phyloP scores from a whole-genome alignment of 768 basidiomycete genomes.

The Lenzites betulinus region DNA sequence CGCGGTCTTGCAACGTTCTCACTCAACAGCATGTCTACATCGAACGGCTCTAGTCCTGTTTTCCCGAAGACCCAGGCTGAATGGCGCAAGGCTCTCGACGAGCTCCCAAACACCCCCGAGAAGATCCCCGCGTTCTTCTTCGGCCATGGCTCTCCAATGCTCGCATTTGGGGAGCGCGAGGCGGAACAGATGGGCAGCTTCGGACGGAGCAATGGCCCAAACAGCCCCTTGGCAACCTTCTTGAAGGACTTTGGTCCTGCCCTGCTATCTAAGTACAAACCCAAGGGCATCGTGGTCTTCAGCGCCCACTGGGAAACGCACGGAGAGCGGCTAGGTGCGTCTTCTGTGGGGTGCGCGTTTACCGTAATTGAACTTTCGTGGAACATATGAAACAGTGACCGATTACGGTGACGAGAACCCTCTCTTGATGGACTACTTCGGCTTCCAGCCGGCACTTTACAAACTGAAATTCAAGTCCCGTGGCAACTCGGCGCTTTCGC shows the following conservation, averaged over 20 bases:
- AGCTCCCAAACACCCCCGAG: constrained; percentile 55
- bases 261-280: constrained; percentile 68
- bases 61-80: constrained; percentile 41
- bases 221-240: constrained; percentile 58
- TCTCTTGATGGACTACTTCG: constrained; percentile 73
- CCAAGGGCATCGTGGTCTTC: constrained; percentile 79
- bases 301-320: constrained; percentile 81
- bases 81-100: constrained; percentile 56
- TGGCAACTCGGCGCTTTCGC: constrained; percentile 59
- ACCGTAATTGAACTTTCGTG: constrained; percentile 5
- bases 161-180: constrained; percentile 40
- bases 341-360: neutral
- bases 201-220: constrained; percentile 41
- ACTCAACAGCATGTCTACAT: constrained; percentile 19
- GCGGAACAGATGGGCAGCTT: constrained; percentile 1
- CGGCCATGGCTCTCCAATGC: constrained; percentile 64
- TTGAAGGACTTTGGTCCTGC: constrained; percentile 65
- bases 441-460: constrained; percentile 62
- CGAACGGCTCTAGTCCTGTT: constrained; percentile 6
- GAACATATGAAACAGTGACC: constrained; percentile 48
- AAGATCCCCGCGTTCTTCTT: constrained; percentile 79
- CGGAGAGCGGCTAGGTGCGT: constrained; percentile 56
- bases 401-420: constrained; percentile 81
- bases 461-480: constrained; percentile 65
- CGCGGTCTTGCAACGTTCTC: constrained; percentile 15